Evolutionary conservation across 371 early-diverging fungal species (phyloP).

Genomic region (Coemansia sp.): DNA sequence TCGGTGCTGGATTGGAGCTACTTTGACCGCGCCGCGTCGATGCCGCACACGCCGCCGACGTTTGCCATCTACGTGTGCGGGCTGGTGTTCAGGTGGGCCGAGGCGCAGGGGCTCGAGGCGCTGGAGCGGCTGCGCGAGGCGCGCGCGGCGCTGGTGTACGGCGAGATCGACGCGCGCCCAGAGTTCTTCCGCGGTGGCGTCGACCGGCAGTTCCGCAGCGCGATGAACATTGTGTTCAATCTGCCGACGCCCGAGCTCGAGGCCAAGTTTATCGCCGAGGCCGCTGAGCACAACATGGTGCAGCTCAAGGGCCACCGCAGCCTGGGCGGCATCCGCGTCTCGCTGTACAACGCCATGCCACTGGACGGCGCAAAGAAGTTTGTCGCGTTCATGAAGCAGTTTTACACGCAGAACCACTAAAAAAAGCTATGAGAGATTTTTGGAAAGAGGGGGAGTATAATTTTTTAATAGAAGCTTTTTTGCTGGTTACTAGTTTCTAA

Average conservation of each 20-base stretch:
- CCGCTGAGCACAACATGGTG: conserved; percentile 74
- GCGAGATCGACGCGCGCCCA: conserved; percentile 60
- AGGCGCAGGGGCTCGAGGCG: conserved; percentile 64
- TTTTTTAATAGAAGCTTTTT: too few species aligned
- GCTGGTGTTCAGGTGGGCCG: conserved; percentile 80
- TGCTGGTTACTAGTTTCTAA: too few species aligned
- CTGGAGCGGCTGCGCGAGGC: conserved; percentile 63
- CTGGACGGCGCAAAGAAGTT: conserved; percentile 76
- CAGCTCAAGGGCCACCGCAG: conserved; percentile 95
- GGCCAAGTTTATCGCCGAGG: conserved; percentile 73
- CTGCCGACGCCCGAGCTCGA: conserved; percentile 74
- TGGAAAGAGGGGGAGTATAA: too few species aligned
- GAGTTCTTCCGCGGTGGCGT: conserved; percentile 73
- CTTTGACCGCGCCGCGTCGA: conserved; percentile 74
- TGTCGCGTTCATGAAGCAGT: conserved; percentile 75
- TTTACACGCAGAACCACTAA: conserved; percentile 49
- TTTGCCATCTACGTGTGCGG: conserved; percentile 92
- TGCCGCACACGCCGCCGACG: conserved; percentile 97
- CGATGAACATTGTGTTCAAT: conserved; percentile 91
- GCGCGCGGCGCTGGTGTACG: conserved; percentile 73
- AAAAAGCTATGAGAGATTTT: neutral
- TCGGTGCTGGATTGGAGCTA: conserved; percentile 86
- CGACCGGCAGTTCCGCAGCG: conserved; percentile 61
- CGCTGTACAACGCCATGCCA: conserved; percentile 92
- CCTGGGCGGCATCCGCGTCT: conserved; percentile 90